Evolutionary conservation across 2,329 filamentous ascomycete genomes (phyloP).

Genomic region (Fusarium marasasianum): DNA sequence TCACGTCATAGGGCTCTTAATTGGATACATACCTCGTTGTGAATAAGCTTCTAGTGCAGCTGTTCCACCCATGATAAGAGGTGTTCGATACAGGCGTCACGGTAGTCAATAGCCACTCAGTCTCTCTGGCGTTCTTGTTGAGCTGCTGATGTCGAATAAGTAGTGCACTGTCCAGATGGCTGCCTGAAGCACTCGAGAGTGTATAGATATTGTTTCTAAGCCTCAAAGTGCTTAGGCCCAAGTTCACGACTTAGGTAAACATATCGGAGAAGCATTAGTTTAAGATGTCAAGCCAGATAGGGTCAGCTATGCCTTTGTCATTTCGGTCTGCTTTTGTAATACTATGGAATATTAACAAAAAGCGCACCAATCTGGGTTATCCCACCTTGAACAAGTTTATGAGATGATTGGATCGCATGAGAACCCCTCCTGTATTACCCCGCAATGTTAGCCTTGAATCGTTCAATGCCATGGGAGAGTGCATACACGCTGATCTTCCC

Average conservation of each 20-base stretch:
- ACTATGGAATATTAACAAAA: neutral
- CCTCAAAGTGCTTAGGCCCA: fast-evolving
- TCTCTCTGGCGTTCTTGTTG: neutral
- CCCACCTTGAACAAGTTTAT: neutral
- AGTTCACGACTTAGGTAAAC: neutral
- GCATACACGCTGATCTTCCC: neutral
- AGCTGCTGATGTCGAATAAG: neutral
- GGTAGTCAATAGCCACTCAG: no score
- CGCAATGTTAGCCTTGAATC: neutral
- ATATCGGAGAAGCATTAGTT: fast-evolving
- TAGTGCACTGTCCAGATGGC: neutral
- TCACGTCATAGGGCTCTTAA: no score
- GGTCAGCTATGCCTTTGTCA: neutral
- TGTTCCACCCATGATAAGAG: neutral
- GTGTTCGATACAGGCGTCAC: neutral
- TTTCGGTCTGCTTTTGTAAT: neutral
- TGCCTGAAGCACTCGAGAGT: neutral
- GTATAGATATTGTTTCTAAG: neutral
- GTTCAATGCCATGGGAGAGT: no score
- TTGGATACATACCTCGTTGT: neutral
- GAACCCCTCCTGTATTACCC: neutral
- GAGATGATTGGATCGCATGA: neutral
- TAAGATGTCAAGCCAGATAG: neutral
- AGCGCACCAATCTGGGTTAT: neutral
- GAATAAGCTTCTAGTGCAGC: neutral